These are phyloP conservation scores for Ceraceosorus bombacis DNA, from an alignment of 1,284 basidiomycete species.

Conservation along the genomic window DNA sequence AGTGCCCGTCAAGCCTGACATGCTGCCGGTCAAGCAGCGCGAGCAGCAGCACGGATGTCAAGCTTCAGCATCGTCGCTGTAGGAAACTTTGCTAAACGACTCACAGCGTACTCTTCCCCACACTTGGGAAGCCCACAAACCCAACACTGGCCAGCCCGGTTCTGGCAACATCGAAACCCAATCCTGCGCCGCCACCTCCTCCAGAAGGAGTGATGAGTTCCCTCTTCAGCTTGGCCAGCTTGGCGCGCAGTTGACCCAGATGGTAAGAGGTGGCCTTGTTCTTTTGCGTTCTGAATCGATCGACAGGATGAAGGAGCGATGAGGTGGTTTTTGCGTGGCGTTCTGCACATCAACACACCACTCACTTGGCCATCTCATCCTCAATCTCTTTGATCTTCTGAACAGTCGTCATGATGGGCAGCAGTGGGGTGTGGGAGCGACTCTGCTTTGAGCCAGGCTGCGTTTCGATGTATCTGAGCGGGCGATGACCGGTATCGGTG, in stretches of 20 bases:
- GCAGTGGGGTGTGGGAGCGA: too few species aligned
- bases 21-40: constrained; percentile 52
- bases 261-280: constrained; percentile 78
- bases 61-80: neutral
- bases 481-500: too few species aligned
- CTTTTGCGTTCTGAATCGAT: constrained; percentile 66
- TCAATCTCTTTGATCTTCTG: constrained; percentile 47
- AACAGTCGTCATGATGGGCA: constrained; percentile 8
- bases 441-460: too few species aligned
- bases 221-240: constrained; percentile 89
- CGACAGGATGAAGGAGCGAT: constrained; percentile 12
- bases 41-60: neutral
- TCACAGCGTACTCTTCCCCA: constrained; percentile 64
- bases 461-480: too few species aligned
- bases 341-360: neutral
- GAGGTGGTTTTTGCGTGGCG: too few species aligned
- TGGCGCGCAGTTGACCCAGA: constrained; percentile 93
- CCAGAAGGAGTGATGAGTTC: constrained; percentile 81
- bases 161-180: constrained; percentile 82
- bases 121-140: constrained; percentile 49
- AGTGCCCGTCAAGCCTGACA: constrained; percentile 96
- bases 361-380: constrained; percentile 44
- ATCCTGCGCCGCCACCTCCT: constrained; percentile 65
- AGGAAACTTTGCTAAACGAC: neutral
- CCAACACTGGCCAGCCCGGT: constrained; percentile 94